Evolutionary conservation across 768 basidiomycete genomes (phyloP).

Genomic region (Baorangia bicolor): DNA sequence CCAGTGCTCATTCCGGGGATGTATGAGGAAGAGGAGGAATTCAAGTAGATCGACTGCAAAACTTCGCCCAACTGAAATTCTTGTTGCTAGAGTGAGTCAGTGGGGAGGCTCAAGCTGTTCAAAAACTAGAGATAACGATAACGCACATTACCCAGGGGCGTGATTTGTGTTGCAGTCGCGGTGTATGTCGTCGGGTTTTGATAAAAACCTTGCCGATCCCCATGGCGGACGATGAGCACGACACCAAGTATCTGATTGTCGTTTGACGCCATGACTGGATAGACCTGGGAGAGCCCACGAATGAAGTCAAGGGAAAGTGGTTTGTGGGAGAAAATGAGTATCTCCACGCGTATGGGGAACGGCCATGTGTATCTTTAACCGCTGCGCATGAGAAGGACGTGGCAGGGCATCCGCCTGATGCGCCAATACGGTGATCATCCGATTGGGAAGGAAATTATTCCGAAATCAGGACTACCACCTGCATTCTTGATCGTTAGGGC

Average conservation of each 20-base stretch:
- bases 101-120: background rate
- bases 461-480: background rate
- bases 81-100: slow-evolving; percentile 42
- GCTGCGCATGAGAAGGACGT: background rate
- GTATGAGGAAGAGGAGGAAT: slow-evolving; percentile 49
- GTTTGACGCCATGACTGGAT: slow-evolving; percentile 14
- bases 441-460: background rate
- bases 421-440: background rate
- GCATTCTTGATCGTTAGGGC: background rate
- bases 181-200: slow-evolving; percentile 59
- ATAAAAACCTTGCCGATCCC: slow-evolving; percentile 66
- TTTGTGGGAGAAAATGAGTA: background rate
- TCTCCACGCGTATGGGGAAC: background rate
- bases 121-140: slow-evolving; percentile 6
- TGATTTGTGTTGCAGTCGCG: slow-evolving; percentile 56
- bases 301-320: background rate
- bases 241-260: slow-evolving; percentile 47
- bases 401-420: background rate
- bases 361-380: background rate
- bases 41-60: slow-evolving; percentile 54
- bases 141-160: slow-evolving; percentile 64
- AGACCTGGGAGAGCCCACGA: background rate
- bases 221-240: slow-evolving; percentile 57
- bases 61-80: slow-evolving; percentile 55
- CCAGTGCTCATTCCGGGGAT: slow-evolving; percentile 41